These are phyloP conservation scores for Centaurea solstitialis DNA, from an alignment of 129 eudicot species.

Conservation along the genomic window DNA sequence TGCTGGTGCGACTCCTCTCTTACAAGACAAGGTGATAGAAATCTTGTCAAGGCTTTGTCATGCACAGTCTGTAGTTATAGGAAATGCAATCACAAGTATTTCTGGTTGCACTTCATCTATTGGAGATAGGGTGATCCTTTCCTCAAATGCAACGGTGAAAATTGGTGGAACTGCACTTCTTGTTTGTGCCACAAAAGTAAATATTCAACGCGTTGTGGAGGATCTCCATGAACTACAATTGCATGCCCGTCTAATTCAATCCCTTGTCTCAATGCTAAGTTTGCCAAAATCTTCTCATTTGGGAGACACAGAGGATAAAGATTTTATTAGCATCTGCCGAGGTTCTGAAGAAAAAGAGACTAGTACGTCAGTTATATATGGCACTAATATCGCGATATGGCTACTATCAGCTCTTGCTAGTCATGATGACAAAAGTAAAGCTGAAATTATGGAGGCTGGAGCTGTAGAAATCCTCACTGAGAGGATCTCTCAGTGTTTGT, in stretches of 20 bases:
- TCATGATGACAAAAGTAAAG: slow-evolving; percentile 67
- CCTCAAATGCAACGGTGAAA: slow-evolving; percentile 56
- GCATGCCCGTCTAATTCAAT: slow-evolving; percentile 56
- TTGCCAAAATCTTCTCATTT: slow-evolving; percentile 42
- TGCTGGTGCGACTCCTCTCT: slow-evolving; percentile 59
- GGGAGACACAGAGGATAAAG: slow-evolving; percentile 41
- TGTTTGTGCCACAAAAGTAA: slow-evolving; percentile 82
- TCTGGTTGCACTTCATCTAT: slow-evolving; percentile 74
- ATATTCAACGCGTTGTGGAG: slow-evolving; percentile 74
- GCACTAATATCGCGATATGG: slow-evolving; percentile 83
- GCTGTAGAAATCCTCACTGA: slow-evolving; percentile 87
- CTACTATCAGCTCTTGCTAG: slow-evolving; percentile 86
- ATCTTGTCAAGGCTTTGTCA: slow-evolving; percentile 75
- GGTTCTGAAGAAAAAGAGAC: slow-evolving; percentile 50
- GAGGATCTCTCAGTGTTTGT: slow-evolving; percentile 64
- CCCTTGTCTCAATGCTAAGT: slow-evolving; percentile 78
- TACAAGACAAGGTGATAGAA: slow-evolving; percentile 89
- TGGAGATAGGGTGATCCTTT: slow-evolving; percentile 71
- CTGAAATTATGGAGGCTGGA: slow-evolving; percentile 89
- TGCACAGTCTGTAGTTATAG: slow-evolving; percentile 68
- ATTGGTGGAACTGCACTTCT: slow-evolving; percentile 95
- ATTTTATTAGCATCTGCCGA: slow-evolving; percentile 62
- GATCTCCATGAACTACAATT: slow-evolving; percentile 61
- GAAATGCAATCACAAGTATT: slow-evolving; percentile 61
- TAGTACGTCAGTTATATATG: slow-evolving; percentile 60